Evolutionary conservation across 768 basidiomycete species (phyloP), one percentile per base, ranked within the genome.

Genomic region (Boletus vermiculosoides): DNA sequence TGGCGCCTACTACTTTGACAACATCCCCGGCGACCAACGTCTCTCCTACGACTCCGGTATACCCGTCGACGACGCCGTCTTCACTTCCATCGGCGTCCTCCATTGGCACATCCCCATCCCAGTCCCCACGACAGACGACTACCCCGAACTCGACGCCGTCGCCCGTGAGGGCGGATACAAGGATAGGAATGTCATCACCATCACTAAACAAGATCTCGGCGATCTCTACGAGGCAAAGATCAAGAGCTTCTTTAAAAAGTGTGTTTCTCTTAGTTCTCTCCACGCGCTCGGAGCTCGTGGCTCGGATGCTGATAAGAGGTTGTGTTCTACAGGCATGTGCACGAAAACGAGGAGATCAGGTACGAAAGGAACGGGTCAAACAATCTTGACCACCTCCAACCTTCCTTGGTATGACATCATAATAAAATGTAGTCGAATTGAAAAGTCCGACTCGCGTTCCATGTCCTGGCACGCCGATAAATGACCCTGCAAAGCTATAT

Each of bases 211-310:
- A 63, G 88, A 85, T 0, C 75, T 98, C 47, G 94, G 94, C 1
- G 91, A 91, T 55, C 77, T 75, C 9, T 96, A 92, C 73, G 93
- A 97, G 65, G 67, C 78, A 23, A 93, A 90, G 73, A 81, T 96
- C 68, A 88, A 90, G 69, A 78, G 68, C 0, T 95, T 96, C 73
- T 95, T 90, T 64, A 78, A 87, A 52, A 92, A 94, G 90, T 92
- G 63, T 58, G 86, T 70, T 12, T 34, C 10, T 4, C 4, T 6
- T 11, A 5, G 7, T 10, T 6, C 13, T 4, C 33, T 2, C 33
- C 3, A 10, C 44, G 9, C 45, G 9, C 3, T 12, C 31, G 2
- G 28, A 28, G 12, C 23, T 13, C 40, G 7, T 13, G 13, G 18
- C 11, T 50, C 15, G 41, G 12, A 8, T 51, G 53, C 45, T 53